A percentile compares a stretch with the other conserved stretches of the same genome.
phyloP scores from a whole-genome alignment of 805 yeast genomes.

The Teunomyces lycoperdinae region DNA sequence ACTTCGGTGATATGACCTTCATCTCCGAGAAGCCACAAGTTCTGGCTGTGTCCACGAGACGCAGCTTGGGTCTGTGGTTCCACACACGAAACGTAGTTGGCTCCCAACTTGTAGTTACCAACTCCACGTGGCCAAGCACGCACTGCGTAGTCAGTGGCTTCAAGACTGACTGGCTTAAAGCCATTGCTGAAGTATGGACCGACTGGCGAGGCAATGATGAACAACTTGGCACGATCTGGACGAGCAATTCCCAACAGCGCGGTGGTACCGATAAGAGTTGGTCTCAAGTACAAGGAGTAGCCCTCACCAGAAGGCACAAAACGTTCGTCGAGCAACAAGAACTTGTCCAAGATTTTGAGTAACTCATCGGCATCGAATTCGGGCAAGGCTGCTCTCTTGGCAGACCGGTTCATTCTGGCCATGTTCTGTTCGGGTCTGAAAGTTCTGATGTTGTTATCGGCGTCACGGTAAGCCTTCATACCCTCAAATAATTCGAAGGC shows the following conservation, averaged over 20 bases:
- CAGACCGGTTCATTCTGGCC: constrained; percentile 25
- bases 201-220: constrained; percentile 26
- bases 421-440: constrained; percentile 26
- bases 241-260: constrained; percentile 21
- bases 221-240: constrained; percentile 25
- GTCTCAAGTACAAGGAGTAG: constrained; percentile 28
- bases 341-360: constrained; percentile 21
- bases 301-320: constrained; percentile 26
- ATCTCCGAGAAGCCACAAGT: constrained; percentile 93
- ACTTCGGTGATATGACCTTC: constrained; percentile 88
- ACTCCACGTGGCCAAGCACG: constrained; percentile 99
- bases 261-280: constrained; percentile 27
- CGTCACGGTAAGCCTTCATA: constrained; percentile 28
- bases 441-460: constrained; percentile 19
- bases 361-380: constrained; percentile 25
- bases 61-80: constrained; percentile 90
- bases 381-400: constrained; percentile 25
- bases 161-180: constrained; percentile 89
- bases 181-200: constrained; percentile 66
- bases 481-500: constrained; percentile 31
- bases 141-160: constrained; percentile 93
- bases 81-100: constrained; percentile 95
- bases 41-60: constrained; percentile 86
- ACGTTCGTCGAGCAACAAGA: constrained; percentile 19
- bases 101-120: constrained; percentile 95